Base-by-base conservation (phyloP, 2,329 filamentous ascomycete species). In the Chrysoporthe cubensis region DNA sequence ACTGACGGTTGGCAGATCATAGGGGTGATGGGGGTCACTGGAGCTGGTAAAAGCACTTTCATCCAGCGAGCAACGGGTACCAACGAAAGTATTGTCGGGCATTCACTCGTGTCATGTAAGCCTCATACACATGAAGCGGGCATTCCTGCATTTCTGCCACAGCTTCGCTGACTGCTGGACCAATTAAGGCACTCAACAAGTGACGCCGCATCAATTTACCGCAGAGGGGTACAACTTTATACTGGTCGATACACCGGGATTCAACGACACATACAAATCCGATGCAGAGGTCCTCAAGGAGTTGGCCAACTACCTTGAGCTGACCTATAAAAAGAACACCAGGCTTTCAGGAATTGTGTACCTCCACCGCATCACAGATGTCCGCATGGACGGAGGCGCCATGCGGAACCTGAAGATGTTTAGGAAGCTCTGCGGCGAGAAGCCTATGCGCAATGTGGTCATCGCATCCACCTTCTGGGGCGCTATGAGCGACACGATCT, bases 401-500 rank as follows among this genome's bases (percentile, higher is more conserved):
- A 61, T 61, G 58, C 58, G 58, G 26, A 61, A 61, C 58, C 58
- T 61, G 40, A 43, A 46, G 11, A 61, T 61, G 40, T 61, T 61
- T 16, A 61, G 58, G 42, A 61, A 61, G n/a, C 58, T 61, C 40
- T 61, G 58, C n/a, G 58, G 58, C 40, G 18, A 61, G 40, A 61
- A 61, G n/a, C 58, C 58, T 21, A 61, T 61, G 58, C 40, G 40
- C 43, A 61, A 46, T 11, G 58, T 61, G 18, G 40, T 46, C 58
- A 43, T 61, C 42, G 43, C 58, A 3, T 44, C 58, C 21, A 61
- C 58, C n/a, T 44, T 61, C 21, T 61, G 58, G 58, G 58, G 58
- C 40, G 11, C 40, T 11, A 43, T 46, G 58, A 46, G 43, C 58
- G 40, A 44, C 14, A n/a, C 40, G 9, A 46, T 40, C 43, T 34